Evolutionary conservation across 495 filamentous ascomycete genomes (phyloP).

Genomic region (Bryoglossum gracile): DNA sequence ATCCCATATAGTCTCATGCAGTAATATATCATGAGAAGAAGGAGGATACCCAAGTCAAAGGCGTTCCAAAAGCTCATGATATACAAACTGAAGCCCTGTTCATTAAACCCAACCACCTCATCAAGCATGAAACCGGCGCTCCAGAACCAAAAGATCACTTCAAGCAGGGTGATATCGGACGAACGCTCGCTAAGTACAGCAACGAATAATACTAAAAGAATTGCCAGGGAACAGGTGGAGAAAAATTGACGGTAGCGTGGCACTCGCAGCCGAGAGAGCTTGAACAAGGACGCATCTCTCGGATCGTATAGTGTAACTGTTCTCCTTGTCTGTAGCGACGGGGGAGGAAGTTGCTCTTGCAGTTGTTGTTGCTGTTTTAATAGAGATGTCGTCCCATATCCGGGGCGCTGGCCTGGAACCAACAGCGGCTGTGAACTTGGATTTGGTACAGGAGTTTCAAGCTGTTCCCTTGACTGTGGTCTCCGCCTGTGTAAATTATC

Average conservation of each 20-base stretch:
- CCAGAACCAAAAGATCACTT: slow-evolving; percentile 94
- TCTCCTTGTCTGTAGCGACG: slow-evolving; percentile 47
- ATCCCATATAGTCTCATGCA: slow-evolving; percentile 81
- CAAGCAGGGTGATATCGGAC: slow-evolving; percentile 66
- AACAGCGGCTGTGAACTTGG: slow-evolving; percentile 16
- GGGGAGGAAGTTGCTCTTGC: slow-evolving; percentile 1
- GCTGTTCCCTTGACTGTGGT: background rate
- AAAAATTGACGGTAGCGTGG: slow-evolving; percentile 85
- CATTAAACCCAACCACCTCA: slow-evolving; percentile 85
- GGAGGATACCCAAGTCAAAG: slow-evolving; percentile 80
- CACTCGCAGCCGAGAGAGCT: slow-evolving; percentile 80
- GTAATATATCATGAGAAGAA: slow-evolving; percentile 84
- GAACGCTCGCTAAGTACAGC: slow-evolving; percentile 66
- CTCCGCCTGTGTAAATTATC: slow-evolving; percentile 66
- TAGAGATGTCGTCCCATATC: slow-evolving; percentile 25
- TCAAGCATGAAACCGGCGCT: slow-evolving; percentile 96
- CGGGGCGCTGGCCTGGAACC: slow-evolving; percentile 4
- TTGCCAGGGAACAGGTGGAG: slow-evolving; percentile 74
- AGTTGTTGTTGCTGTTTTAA: no score
- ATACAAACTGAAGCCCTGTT: slow-evolving; percentile 89
- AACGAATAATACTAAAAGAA: slow-evolving; percentile 76
- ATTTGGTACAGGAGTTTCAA: slow-evolving; percentile 14
- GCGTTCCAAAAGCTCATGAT: slow-evolving; percentile 96
- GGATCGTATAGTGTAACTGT: slow-evolving; percentile 87
- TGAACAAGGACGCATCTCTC: slow-evolving; percentile 79